Evolutionary conservation across 2,329 filamentous ascomycete species (phyloP).

Genomic region (Neonectria punicea): DNA sequence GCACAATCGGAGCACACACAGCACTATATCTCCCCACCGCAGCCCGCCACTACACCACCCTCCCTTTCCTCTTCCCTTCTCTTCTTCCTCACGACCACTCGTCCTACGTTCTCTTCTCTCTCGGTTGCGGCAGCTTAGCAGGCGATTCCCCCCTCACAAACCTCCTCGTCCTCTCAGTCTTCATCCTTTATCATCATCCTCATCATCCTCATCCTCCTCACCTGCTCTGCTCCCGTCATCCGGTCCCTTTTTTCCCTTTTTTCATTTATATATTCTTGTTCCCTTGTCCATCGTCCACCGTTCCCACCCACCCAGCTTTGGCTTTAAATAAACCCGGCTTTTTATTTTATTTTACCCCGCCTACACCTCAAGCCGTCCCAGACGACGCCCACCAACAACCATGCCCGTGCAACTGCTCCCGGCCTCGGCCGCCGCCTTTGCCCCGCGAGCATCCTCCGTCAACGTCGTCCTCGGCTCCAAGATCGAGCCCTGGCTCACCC

Average conservation of each 20-base stretch:
- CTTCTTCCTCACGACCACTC: conserved; percentile 63
- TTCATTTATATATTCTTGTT: conserved; percentile 56
- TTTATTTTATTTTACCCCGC: not conserved
- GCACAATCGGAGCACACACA: conserved; percentile 4
- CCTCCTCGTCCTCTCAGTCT: not conserved
- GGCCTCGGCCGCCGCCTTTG: conserved; percentile 95
- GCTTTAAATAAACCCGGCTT: not conserved
- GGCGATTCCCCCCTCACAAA: conserved; percentile 61
- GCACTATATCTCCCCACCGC: conserved; percentile 56
- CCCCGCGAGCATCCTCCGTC: conserved; percentile 86
- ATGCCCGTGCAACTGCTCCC: conserved; percentile 96
- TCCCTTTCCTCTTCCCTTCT: conserved; percentile 57
- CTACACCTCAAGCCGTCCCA: conserved; percentile 26
- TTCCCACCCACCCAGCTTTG: conserved; percentile 5
- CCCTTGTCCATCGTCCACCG: conserved; percentile 43
- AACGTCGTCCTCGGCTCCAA: conserved; percentile 94
- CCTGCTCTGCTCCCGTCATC: conserved; percentile 62
- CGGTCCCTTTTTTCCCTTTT: conserved; percentile 56
- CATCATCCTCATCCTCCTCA: not conserved
- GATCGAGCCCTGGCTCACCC: conserved; percentile 95
- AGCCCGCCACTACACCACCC: conserved; percentile 50
- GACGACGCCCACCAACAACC: conserved; percentile 27
- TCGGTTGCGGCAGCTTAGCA: conserved; percentile 68
- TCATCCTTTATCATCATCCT: too few species aligned
- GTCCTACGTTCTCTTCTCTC: conserved; percentile 67